phyloP scores from a whole-genome alignment of 805 yeast genomes.

The Metschnikowia colocasiae region DNA sequence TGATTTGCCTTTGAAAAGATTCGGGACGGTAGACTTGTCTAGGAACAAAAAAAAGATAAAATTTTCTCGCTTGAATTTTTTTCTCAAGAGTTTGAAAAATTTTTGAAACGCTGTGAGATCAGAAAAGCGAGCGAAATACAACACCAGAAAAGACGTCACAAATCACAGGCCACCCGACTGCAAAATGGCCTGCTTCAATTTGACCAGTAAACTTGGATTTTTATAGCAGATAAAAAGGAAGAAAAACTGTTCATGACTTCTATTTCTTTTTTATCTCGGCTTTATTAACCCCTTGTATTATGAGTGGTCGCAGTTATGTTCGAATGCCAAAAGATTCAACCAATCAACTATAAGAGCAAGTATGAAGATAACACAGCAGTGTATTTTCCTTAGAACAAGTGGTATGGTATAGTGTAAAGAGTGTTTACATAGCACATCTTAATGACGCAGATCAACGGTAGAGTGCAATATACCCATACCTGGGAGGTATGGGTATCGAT shows the following conservation, averaged over 20 bases:
- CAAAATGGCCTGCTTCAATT: neutral
- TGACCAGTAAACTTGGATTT: neutral
- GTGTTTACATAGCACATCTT: neutral
- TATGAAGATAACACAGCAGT: neutral
- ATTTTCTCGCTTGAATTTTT: conserved; percentile 6
- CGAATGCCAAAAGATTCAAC: neutral
- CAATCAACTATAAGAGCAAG: neutral
- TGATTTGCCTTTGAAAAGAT: conserved; percentile 1
- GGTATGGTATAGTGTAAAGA: neutral
- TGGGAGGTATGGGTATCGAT: neutral
- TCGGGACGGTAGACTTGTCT: conserved; percentile 4
- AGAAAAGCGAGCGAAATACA: conserved; percentile 2
- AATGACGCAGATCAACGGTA: neutral
- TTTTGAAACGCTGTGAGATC: conserved; percentile 5
- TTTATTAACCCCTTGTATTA: neutral
- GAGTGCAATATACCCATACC: neutral
- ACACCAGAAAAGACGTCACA: conserved; percentile 5
- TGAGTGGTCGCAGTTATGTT: neutral
- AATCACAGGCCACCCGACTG: conserved; percentile 1
- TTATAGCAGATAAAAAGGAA: neutral
- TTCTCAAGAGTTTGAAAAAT: conserved; percentile 7
- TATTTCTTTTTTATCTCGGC: neutral
- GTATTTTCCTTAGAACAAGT: neutral
- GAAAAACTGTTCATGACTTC: neutral
- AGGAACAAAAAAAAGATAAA: conserved; percentile 3